Evolutionary conservation across 1,284 basidiomycete species (phyloP), one percentile per base, ranked within the genome.

Genomic region (Puccinia triticina): DNA sequence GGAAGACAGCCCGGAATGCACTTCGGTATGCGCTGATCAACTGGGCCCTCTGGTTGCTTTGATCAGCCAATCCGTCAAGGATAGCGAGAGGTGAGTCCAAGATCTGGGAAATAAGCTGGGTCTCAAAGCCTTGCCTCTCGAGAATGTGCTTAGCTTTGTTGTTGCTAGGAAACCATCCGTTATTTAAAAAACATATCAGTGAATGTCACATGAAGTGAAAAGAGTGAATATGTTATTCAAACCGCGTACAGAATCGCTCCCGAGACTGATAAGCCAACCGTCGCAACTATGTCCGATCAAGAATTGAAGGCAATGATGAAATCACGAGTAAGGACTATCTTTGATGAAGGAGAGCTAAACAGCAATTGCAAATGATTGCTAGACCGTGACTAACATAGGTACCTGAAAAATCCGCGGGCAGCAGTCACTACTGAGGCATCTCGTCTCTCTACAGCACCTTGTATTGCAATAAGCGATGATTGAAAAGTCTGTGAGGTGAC

Each of bases 1-100:
- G n/a, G 55, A 57, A 57, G 55, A 57, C 55, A 57, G 26, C 55
- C 55, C 55, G 55, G 55, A 57, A 57, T 57, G 55, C 55, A 26
- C 55, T 57, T n/a, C 55, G 55, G 55, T 57, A 57, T 26, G 55
- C 55, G 21, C n/a, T 29, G 5, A 57, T n/a, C 10, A 57, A 21
- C 55, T 57, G 55, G 26, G 55, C n/a, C n/a, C 26, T 57, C 26
- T 57, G 2, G 21, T 57, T n/a, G 26, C 4, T n/a, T 57, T 57
- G 55, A 26, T n/a, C 26, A n/a, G 55, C 55, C 12, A 57, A 21
- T 26, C n/a, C n/a, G 7, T 57, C 55, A 57, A 57, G 55, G n/a
- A n/a, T n/a, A 18, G 55, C 55, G 2, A n/a, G n/a, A 57, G 55
- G 55, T 3, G 55, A 57, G n/a, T 57, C 55, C 55, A 57, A 26